Evolutionary conservation across 306 rosid genomes (phyloP).

Genomic region (Vigna mungo): DNA sequence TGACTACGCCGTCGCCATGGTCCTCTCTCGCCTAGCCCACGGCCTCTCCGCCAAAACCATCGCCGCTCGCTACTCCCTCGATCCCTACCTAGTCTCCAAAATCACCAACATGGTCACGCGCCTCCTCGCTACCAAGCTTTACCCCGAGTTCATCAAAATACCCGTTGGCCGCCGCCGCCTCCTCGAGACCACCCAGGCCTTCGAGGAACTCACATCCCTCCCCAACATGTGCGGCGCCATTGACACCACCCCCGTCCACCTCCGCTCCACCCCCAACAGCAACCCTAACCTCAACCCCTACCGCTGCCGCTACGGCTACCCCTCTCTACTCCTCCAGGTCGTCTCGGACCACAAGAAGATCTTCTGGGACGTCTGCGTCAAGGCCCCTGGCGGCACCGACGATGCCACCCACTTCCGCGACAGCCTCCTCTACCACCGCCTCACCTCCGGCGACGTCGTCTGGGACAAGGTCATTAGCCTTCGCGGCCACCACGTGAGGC

Average conservation of each 20-base stretch:
- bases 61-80: constrained; percentile 81
- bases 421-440: constrained; percentile 67
- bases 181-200: constrained; percentile 76
- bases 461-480: constrained; percentile 80
- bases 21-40: constrained; percentile 87
- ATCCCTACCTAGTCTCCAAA: constrained; percentile 91
- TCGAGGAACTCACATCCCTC: constrained; percentile 82
- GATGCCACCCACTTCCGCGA: constrained; percentile 84
- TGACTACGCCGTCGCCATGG: constrained; percentile 93
- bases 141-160: constrained; percentile 83
- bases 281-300: constrained; percentile 49
- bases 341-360: constrained; percentile 86
- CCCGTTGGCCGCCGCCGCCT: constrained; percentile 81
- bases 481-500: constrained; percentile 72
- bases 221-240: constrained; percentile 97
- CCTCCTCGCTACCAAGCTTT: constrained; percentile 89
- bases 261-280: constrained; percentile 22
- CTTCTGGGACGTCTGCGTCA: constrained; percentile 96
- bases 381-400: constrained; percentile 80
- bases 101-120: constrained; percentile 98
- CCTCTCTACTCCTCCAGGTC: constrained; percentile 82
- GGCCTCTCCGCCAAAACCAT: constrained; percentile 78
- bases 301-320: constrained; percentile 67
- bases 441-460: constrained; percentile 72
- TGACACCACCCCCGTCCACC: constrained; percentile 73